phyloP scores from a whole-genome alignment of 345 rosid genomes.

The Brassica incana region DNA sequence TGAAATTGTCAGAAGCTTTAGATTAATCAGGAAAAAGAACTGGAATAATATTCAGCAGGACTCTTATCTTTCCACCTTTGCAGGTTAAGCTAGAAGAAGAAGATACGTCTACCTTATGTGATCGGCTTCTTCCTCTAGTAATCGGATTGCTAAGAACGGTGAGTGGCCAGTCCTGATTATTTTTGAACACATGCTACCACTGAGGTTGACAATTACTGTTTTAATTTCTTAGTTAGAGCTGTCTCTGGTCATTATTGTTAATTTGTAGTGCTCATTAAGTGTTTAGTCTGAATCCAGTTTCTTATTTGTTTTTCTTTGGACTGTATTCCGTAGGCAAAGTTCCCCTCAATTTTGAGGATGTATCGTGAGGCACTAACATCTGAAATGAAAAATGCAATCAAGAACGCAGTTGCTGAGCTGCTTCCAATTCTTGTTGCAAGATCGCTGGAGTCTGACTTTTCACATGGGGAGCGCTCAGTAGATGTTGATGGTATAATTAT shows the following conservation, averaged over 20 bases:
- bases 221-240: constrained; percentile 1
- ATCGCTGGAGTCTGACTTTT: constrained; percentile 65
- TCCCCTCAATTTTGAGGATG: constrained; percentile 80
- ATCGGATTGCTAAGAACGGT: constrained; percentile 88
- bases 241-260: constrained; percentile 8
- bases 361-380: constrained; percentile 90
- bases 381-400: constrained; percentile 91
- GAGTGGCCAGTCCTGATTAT: constrained; percentile 37
- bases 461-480: constrained; percentile 60
- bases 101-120: constrained; percentile 61
- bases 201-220: constrained; percentile 17
- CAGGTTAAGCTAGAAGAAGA: constrained; percentile 75
- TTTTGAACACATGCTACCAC: constrained; percentile 2
- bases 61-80: constrained; percentile 16
- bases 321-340: constrained; percentile 67
- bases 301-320: constrained; percentile 26
- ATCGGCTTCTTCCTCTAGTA: constrained; percentile 70
- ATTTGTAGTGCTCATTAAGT: neutral
- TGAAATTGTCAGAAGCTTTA: constrained; percentile 12
- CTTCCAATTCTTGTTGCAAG: constrained; percentile 77
- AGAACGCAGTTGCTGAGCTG: constrained; percentile 88
- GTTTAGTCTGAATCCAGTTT: constrained; percentile 14
- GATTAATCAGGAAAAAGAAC: constrained; percentile 13
- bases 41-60: neutral
- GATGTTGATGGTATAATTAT: constrained; percentile 75